Evolutionary conservation across 805 yeast species (phyloP).

Genomic region (Cyberlindnera nakhonratchasimensis): DNA sequence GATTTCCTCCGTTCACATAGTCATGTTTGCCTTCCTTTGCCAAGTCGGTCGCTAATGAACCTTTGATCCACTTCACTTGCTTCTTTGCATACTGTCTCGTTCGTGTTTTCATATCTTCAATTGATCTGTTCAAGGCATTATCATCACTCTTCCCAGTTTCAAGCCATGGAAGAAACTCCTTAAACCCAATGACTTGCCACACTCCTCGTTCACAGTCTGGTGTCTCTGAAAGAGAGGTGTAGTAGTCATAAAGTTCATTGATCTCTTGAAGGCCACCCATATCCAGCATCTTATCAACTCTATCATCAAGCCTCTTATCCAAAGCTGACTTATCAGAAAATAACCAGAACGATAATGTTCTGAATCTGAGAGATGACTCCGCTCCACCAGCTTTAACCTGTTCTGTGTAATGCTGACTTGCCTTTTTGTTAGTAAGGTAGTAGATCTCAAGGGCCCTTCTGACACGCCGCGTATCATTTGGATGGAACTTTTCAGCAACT

Average conservation of each 20-base stretch:
- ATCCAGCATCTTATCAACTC: slow-evolving; percentile 83
- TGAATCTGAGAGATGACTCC: slow-evolving; percentile 51
- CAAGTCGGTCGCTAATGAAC: slow-evolving; percentile 60
- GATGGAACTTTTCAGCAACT: slow-evolving; percentile 82
- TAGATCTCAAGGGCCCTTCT: slow-evolving; percentile 79
- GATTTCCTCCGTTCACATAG: slow-evolving; percentile 56
- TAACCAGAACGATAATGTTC: slow-evolving; percentile 77
- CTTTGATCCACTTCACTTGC: slow-evolving; percentile 89
- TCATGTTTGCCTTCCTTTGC: slow-evolving; percentile 42
- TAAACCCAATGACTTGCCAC: slow-evolving; percentile 94
- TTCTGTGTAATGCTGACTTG: slow-evolving; percentile 65
- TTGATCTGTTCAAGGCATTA: slow-evolving; percentile 40
- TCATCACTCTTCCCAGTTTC: slow-evolving; percentile 22
- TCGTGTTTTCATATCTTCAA: slow-evolving; percentile 73
- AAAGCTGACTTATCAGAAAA: slow-evolving; percentile 60
- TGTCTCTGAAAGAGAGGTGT: slow-evolving; percentile 30
- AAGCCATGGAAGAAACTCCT: slow-evolving; percentile 79
- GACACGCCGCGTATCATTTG: slow-evolving; percentile 79
- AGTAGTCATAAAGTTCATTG: slow-evolving; percentile 49
- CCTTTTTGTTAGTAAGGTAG: slow-evolving; percentile 58
- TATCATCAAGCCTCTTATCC: slow-evolving; percentile 58
- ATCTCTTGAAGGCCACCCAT: slow-evolving; percentile 72
- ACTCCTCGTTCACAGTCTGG: slow-evolving; percentile 70
- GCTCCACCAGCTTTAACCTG: slow-evolving; percentile 47
- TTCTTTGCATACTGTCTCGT: slow-evolving; percentile 85